Base-by-base conservation (phyloP, 768 basidiomycete species). In the Auricularia sp. region DNA sequence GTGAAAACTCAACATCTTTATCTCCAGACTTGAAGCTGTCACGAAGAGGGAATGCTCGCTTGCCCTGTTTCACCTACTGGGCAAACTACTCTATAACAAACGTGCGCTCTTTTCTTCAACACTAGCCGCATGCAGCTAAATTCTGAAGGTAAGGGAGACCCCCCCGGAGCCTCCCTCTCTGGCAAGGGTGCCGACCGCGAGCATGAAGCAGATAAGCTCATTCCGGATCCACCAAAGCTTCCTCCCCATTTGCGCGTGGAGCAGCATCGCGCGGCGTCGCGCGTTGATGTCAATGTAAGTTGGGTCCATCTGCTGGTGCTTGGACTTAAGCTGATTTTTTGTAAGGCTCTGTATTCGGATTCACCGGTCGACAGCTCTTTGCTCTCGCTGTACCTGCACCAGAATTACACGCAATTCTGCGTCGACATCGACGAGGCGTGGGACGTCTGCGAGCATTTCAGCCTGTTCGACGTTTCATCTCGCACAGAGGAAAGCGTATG, bases 31-130 rank as follows among this genome's bases (percentile, higher is more conserved):
- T 68, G 89, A 93, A 69, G 83, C 86, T 0, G 81, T 94, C 0
- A 91, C 92, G 24, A 77, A 88, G 65, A 79, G 92, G 63, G 97
- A 99, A 71, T 89, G 93, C 70, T 90, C 86, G 66, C 77, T 99
- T 16, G 85, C 84, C 10, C 76, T 99, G 62, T 99, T 99, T 72
- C 97, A 98, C 75, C 75, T 98, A 18, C 78, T 99, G 61, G 97
- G 97, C 16, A 96, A 92, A 76, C 83, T 98, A 1, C 74, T 98
- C 61, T 98, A 97, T 73, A 98, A 96, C 74, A 99, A 98, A 75
- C 85, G 97, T 97, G 54, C 64, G 84, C 29, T 1, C 35, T 59
- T 51, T 24, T 54, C 18, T 29, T 39, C 13, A 37, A 42, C 54
- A 18, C 56, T 33, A 35, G 36, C 24, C 66, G n/a, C 67, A 35